Evolutionary conservation across 306 rosid genomes (phyloP).

Genomic region (Ochetophila trinervis): DNA sequence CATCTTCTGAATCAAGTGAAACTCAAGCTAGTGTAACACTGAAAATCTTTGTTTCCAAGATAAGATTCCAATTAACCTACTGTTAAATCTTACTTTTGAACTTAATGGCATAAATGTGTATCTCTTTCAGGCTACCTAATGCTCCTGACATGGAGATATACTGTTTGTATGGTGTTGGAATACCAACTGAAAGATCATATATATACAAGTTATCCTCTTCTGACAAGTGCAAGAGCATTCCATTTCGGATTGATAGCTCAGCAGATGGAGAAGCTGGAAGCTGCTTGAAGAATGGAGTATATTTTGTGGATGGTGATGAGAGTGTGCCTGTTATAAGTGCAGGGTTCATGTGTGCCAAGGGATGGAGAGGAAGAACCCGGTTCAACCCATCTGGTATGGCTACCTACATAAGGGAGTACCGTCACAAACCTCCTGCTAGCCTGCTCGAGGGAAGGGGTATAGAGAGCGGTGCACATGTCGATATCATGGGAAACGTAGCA

Average conservation of each 20-base stretch:
- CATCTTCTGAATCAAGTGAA: too few species aligned
- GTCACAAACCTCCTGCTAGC: constrained; percentile 42
- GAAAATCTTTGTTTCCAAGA: too few species aligned
- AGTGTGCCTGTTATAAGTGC: constrained; percentile 56
- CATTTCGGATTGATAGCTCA: constrained; percentile 50
- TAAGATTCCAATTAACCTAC: not conserved
- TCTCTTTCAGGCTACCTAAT: constrained; percentile 53
- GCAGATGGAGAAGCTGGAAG: constrained; percentile 38
- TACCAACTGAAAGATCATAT: constrained; percentile 62
- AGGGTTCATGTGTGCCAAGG: constrained; percentile 82
- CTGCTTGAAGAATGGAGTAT: constrained; percentile 41
- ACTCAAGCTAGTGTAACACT: too few species aligned
- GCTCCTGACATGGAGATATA: constrained; percentile 80
- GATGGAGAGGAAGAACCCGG: constrained; percentile 69
- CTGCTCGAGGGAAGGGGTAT: constrained; percentile 50
- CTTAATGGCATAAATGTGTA: constrained; percentile 12
- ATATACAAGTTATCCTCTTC: constrained; percentile 42
- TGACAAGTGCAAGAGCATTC: constrained; percentile 50
- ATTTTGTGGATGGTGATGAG: constrained; percentile 65
- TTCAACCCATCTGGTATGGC: constrained; percentile 68
- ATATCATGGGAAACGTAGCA: constrained; percentile 56
- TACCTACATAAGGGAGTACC: constrained; percentile 60
- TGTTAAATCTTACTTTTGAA: not conserved
- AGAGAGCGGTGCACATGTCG: constrained; percentile 49
- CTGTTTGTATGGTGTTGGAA: constrained; percentile 67